A percentile compares a stretch with the other conserved stretches of the same genome.
These are phyloP conservation scores for Trichoderma guizhouense DNA, from an alignment of 2,329 filamentous ascomycete species.

Conservation along the genomic window DNA sequence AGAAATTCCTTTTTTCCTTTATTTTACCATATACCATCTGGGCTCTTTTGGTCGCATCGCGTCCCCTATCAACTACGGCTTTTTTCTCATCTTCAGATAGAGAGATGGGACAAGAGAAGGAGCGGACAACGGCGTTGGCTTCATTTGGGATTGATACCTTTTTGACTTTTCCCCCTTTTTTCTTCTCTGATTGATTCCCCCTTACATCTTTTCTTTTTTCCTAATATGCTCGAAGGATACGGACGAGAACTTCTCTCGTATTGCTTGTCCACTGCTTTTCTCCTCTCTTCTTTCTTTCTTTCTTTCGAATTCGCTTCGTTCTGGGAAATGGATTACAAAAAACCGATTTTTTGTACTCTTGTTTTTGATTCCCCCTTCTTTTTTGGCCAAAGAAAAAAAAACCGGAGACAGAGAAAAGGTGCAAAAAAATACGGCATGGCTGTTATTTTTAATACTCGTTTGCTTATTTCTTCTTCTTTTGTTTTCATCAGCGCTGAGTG, in stretches of 20 bases:
- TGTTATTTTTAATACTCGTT: background rate
- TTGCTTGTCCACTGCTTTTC: background rate
- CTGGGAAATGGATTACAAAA: background rate
- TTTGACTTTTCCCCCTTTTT: background rate
- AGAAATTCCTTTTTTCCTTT: background rate
- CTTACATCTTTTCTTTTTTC: background rate
- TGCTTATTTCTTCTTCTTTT: background rate
- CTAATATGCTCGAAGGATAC: background rate
- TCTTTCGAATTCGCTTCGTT: background rate
- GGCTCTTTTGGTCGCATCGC: conserved; percentile 6
- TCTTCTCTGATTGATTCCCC: conserved; percentile 3
- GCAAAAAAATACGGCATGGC: background rate
- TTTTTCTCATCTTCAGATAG: conserved; percentile 5
- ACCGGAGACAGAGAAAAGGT: background rate
- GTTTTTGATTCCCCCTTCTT: background rate
- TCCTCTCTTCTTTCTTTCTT: background rate
- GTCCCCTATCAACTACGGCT: background rate
- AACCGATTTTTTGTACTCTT: background rate
- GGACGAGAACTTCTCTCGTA: background rate
- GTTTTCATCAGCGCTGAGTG: background rate
- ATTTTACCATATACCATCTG: background rate
- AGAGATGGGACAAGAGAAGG: background rate
- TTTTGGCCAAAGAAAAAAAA: background rate
- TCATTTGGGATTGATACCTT: background rate
- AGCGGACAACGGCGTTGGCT: conserved; percentile 9